Evolutionary conservation across 208 protist genomes (phyloP).

Genomic region (Acanthamoeba culbertsoni): DNA sequence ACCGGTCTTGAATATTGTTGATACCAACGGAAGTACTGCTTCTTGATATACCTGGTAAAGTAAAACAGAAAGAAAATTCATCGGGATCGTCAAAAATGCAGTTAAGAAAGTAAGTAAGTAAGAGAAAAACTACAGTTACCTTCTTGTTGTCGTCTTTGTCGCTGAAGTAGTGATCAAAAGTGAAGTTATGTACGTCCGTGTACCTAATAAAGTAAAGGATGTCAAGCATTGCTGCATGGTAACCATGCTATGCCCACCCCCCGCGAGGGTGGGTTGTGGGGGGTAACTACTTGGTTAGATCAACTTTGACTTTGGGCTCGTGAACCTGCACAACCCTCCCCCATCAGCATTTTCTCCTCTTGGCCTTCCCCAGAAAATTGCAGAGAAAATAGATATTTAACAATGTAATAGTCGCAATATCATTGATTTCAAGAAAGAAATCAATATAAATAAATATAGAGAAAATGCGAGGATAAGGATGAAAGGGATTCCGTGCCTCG

Average conservation of each 20-base stretch:
- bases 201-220: not conserved
- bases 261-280: not conserved
- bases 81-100: not conserved
- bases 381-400: too few relatives aligned
- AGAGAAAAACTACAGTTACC: not conserved
- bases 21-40: not conserved
- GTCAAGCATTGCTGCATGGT: not conserved
- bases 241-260: not conserved
- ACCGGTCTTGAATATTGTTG: not conserved
- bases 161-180: constrained; percentile 2
- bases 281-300: not conserved
- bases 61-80: not conserved
- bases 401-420: too few relatives aligned
- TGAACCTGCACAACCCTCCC: not conserved
- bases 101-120: not conserved
- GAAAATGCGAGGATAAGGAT: not conserved
- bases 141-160: not conserved
- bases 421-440: too few relatives aligned
- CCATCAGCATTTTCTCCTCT: too few relatives aligned
- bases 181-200: not conserved
- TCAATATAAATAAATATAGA: too few relatives aligned
- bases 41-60: not conserved
- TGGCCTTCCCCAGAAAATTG: too few relatives aligned
- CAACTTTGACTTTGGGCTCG: constrained; percentile 6
- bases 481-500: not conserved